Conservation (phyloP, 176 grass and related monocot genomes). For the Rhipidocladum racemiflorum region DNA sequence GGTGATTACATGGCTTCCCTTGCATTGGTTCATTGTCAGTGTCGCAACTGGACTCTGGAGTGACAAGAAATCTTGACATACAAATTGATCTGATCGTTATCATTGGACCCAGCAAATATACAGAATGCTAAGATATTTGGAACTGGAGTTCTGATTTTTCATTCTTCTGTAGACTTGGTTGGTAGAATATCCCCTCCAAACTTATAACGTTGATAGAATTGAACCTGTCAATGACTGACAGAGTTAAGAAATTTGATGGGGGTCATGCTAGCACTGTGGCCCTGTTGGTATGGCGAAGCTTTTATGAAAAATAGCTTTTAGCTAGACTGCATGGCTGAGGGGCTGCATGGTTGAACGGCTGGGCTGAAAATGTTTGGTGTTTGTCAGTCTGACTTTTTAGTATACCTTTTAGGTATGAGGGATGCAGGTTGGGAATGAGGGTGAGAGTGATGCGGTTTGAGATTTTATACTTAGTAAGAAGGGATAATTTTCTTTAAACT, state of each 20-base stretch:
- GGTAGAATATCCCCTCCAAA: neutral
- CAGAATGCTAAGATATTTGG: neutral
- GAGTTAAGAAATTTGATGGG: no score
- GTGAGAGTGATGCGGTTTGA: no score
- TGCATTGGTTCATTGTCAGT: conserved; percentile 71
- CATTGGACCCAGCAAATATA: neutral
- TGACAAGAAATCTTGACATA: conserved; percentile 1
- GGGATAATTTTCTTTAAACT: no score
- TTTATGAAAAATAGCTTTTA: no score
- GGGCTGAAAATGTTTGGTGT: no score
- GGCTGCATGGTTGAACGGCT: no score
- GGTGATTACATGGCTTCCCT: conserved; percentile 89
- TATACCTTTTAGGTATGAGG: no score
- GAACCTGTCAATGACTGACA: neutral
- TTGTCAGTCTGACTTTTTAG: no score
- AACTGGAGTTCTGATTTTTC: neutral
- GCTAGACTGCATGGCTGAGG: no score
- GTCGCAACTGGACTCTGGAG: conserved; percentile 59
- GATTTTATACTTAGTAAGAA: no score
- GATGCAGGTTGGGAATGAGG: no score
- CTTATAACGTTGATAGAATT: neutral
- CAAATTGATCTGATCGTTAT: neutral
- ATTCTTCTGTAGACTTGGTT: neutral
- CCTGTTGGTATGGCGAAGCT: no score
- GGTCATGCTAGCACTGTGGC: neutral